These are phyloP conservation scores for Cladosporium sphaerospermum DNA, from an alignment of 2,329 filamentous ascomycete species.

Conservation along the genomic window DNA sequence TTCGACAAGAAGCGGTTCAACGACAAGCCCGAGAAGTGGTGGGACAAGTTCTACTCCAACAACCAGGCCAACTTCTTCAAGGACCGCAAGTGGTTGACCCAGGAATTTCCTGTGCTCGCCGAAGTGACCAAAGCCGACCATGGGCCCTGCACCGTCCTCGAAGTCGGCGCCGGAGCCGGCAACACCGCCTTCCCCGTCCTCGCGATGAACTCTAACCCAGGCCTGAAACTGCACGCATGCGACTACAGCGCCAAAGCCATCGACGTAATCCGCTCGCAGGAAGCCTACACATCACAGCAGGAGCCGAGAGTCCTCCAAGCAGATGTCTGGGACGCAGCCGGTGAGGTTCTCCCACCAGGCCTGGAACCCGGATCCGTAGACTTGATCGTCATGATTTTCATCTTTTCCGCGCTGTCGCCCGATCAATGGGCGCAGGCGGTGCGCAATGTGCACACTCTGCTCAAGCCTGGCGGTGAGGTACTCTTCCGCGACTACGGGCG, in stretches of 20 bases:
- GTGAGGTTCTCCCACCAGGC: conserved; percentile 63
- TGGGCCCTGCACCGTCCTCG: conserved; percentile 66
- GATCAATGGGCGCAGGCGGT: conserved; percentile 78
- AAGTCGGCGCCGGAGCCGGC: conserved; percentile 90
- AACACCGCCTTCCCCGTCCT: conserved; percentile 94
- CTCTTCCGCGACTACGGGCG: conserved; percentile 95
- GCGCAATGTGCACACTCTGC: conserved; percentile 68
- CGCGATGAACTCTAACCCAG: conserved; percentile 72
- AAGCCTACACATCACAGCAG: conserved; percentile 58
- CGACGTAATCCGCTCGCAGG: conserved; percentile 78
- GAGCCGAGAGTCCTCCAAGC: conserved; percentile 61
- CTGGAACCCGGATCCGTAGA: conserved; percentile 76
- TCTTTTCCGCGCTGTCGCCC: conserved; percentile 87
- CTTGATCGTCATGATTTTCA: conserved; percentile 90
- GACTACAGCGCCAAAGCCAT: conserved; percentile 96
- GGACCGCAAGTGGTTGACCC: conserved; percentile 91
- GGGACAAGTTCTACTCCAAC: conserved; percentile 97
- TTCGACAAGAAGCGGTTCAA: conserved; percentile 93
- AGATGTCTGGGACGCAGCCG: conserved; percentile 89
- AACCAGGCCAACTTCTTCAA: conserved; percentile 98
- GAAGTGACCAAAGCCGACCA: conserved; percentile 65
- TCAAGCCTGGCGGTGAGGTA: conserved; percentile 90
- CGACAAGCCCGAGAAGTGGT: conserved; percentile 85
- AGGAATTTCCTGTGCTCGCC: conserved; percentile 87
- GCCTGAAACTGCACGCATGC: conserved; percentile 82